phyloP scores from a whole-genome alignment of 2,329 filamentous ascomycete genomes.

The Colletotrichum melonis region DNA sequence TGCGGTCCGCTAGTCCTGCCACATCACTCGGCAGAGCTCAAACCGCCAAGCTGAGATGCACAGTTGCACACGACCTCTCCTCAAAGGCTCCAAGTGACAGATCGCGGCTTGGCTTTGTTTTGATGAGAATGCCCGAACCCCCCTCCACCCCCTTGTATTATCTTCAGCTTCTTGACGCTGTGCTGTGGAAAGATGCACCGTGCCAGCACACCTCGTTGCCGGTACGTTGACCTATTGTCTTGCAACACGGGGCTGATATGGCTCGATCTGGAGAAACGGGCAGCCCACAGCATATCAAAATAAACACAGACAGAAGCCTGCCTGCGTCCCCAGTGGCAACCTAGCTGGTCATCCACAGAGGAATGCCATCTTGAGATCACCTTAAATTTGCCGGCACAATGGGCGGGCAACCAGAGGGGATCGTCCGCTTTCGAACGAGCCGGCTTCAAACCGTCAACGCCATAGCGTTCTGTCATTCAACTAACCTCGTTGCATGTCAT shows the following conservation, averaged over 20 bases:
- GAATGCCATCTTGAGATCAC: constrained; percentile 8
- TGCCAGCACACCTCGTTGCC: neutral
- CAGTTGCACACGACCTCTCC: constrained; percentile 12
- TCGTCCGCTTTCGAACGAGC: neutral
- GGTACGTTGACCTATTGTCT: constrained; percentile 7
- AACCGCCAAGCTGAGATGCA: constrained; percentile 30
- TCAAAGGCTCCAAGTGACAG: constrained; percentile 10
- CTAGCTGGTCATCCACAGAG: constrained; percentile 1
- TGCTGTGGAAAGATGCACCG: neutral
- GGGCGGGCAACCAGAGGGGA: neutral
- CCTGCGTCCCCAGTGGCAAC: constrained; percentile 13
- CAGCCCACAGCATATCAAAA: constrained; percentile 1
- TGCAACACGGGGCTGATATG: neutral
- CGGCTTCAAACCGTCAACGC: constrained; percentile 4
- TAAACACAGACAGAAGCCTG: constrained; percentile 4
- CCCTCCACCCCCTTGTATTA: neutral
- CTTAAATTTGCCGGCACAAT: neutral
- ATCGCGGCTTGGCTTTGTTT: constrained; percentile 20
- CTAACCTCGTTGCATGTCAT: neutral
- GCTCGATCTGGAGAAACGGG: neutral
- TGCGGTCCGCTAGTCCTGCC: constrained; percentile 13
- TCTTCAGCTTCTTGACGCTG: neutral
- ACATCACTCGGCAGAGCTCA: constrained; percentile 23
- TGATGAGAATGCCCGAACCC: neutral
- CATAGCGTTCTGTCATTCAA: neutral